Percentiles rank a stretch among this genome's conserved stretches.
Evolutionary conservation across 352 stramenopile species (phyloP).

Genomic region (Phytophthora kernoviae): DNA sequence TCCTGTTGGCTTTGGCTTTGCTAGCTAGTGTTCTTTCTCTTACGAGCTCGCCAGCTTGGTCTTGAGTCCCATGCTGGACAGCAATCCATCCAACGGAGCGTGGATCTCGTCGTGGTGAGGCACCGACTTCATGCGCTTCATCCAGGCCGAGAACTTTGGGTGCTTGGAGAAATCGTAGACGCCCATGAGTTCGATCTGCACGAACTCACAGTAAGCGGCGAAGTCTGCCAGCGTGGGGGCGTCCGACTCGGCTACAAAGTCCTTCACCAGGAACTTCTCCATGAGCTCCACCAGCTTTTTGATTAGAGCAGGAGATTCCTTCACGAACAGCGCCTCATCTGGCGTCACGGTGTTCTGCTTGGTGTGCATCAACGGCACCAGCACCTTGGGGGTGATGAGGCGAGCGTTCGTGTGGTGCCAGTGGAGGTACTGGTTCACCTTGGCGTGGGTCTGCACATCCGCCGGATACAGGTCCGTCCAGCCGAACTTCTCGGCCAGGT

Average conservation of each 20-base stretch:
- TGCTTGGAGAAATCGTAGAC: conserved; percentile 43
- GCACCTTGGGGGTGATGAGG: conserved; percentile 45
- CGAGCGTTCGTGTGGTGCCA: conserved; percentile 74
- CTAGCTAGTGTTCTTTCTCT: conserved; percentile 23
- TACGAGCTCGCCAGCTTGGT: conserved; percentile 3
- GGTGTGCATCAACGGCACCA: conserved; percentile 37
- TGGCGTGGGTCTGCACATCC: conserved; percentile 48
- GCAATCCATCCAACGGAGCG: conserved; percentile 27
- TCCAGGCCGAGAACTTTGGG: conserved; percentile 41
- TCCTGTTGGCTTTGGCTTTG: conserved; percentile 2
- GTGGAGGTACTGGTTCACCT: conserved; percentile 69
- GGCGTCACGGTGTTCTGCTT: conserved; percentile 23
- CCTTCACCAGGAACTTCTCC: conserved; percentile 48
- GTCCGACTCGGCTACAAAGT: conserved; percentile 34
- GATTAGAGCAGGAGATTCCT: conserved; percentile 21
- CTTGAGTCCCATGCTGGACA: conserved; percentile 19
- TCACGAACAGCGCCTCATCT: conserved; percentile 17
- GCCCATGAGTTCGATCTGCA: conserved; percentile 43
- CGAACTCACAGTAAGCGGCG: conserved; percentile 42
- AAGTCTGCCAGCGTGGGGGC: conserved; percentile 39
- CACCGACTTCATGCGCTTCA: conserved; percentile 46
- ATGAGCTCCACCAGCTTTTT: conserved; percentile 36
- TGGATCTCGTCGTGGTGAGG: conserved; percentile 53
- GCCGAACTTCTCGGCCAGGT: conserved; percentile 52
- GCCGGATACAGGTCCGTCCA: conserved; percentile 57